Evolutionary conservation across 2,329 filamentous ascomycete species (phyloP).

Genomic region (Aspergillus sp.): DNA sequence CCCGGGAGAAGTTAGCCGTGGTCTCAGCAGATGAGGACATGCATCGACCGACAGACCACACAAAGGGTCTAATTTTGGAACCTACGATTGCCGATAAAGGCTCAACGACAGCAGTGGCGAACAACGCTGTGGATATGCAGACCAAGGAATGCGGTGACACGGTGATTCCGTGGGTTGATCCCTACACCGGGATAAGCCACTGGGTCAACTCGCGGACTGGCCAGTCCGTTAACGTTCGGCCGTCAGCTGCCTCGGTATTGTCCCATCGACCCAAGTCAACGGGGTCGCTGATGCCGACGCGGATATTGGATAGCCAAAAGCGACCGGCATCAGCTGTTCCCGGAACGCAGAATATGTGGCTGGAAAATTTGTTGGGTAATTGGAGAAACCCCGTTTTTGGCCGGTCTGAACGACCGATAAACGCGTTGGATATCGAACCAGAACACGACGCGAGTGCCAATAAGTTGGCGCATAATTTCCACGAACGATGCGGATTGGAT

Average conservation of each 20-base stretch:
- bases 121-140: not conserved
- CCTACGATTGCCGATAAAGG: not conserved
- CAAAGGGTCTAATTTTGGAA: not conserved
- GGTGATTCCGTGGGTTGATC: constrained; percentile 59
- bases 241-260: constrained; percentile 11
- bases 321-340: constrained; percentile 20
- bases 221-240: constrained; percentile 25
- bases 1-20: not conserved
- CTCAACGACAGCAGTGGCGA: not conserved
- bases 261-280: constrained; percentile 19
- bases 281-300: constrained; percentile 12
- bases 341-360: constrained; percentile 49
- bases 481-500: constrained; percentile 23
- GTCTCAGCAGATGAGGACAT: not conserved
- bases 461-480: constrained; percentile 20
- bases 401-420: constrained; percentile 46
- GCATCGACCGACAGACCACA: not conserved
- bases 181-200: constrained; percentile 47
- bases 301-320: constrained; percentile 4
- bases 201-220: constrained; percentile 37
- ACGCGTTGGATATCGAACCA: constrained; percentile 30
- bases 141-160: constrained; percentile 7
- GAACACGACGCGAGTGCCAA: constrained; percentile 15
- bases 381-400: constrained; percentile 80
- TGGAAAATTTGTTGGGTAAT: constrained; percentile 58